Percentiles rank a stretch among this genome's conserved stretches.
These are phyloP conservation scores for Thymus mandschuricus DNA, from an alignment of 257 asterid genomes.

Conservation along the genomic window DNA sequence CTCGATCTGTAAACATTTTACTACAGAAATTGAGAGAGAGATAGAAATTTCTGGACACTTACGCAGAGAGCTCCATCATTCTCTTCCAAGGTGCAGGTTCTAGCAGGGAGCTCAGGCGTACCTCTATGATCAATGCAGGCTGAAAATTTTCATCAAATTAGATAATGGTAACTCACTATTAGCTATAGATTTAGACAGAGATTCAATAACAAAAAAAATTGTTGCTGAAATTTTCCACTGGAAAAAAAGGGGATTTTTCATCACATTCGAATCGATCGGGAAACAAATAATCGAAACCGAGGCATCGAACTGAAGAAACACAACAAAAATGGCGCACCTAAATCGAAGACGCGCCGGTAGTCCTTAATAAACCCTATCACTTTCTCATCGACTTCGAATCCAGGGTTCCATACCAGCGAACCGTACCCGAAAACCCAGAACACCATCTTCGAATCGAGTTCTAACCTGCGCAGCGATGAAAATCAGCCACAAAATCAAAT, in stretches of 20 bases:
- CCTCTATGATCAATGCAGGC: constrained; percentile 99
- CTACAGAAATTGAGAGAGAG: not conserved
- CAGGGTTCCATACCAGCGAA: constrained; percentile 97
- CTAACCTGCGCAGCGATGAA: constrained; percentile 27
- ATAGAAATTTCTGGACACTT: constrained; percentile 36
- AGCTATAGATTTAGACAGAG: constrained; percentile 2
- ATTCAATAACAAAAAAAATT: too few relatives aligned
- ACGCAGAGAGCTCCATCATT: constrained; percentile 70
- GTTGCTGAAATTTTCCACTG: too few relatives aligned
- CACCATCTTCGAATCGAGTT: constrained; percentile 51
- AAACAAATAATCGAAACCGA: not conserved
- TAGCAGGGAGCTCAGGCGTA: constrained; percentile 94
- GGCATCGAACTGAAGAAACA: too few relatives aligned
- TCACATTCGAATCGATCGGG: not conserved
- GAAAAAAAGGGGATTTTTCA: not conserved
- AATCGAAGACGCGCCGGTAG: constrained; percentile 85
- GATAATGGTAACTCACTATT: not conserved
- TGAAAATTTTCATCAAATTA: constrained; percentile 31
- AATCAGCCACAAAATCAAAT: constrained; percentile 3
- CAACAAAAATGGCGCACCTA: constrained; percentile 50
- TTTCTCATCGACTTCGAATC: constrained; percentile 84
- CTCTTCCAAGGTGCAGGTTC: constrained; percentile 96
- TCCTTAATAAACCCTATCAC: constrained; percentile 79
- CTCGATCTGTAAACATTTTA: too few relatives aligned
- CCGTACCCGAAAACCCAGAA: constrained; percentile 94